These are phyloP conservation scores for Taxawa tesnikishii DNA, from an alignment of 2,329 filamentous ascomycete genomes.

Conservation along the genomic window DNA sequence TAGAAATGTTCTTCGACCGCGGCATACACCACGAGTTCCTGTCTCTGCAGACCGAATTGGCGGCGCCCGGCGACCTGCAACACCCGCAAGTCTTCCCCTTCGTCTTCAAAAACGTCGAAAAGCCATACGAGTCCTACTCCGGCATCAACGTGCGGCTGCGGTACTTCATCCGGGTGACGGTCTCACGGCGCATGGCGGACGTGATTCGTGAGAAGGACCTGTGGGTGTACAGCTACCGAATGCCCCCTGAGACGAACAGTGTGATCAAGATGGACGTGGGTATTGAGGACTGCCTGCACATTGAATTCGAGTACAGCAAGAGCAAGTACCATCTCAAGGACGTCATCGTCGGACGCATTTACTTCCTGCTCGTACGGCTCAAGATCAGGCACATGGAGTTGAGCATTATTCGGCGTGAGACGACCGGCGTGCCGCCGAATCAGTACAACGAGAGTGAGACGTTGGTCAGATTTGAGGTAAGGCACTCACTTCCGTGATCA, in stretches of 20 bases:
- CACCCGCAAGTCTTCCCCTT: constrained; percentile 98
- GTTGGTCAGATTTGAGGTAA: constrained; percentile 84
- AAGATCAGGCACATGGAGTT: constrained; percentile 99
- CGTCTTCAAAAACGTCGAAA: constrained; percentile 99
- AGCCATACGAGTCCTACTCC: constrained; percentile 99
- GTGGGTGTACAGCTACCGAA: constrained; percentile 98
- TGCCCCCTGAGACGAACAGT: constrained; percentile 95
- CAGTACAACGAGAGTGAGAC: constrained; percentile 99
- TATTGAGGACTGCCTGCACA: constrained; percentile 97
- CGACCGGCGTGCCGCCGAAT: constrained; percentile 89
- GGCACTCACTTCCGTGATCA: too few species aligned
- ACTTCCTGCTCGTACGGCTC: constrained; percentile 88
- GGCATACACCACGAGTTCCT: constrained; percentile 99
- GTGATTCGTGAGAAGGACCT: constrained; percentile 98
- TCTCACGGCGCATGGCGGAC: constrained; percentile 92
- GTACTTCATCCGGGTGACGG: constrained; percentile 95
- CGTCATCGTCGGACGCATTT: constrained; percentile 96
- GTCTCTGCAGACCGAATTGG: constrained; percentile 90
- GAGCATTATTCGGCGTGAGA: constrained; percentile 93
- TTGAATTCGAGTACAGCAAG: constrained; percentile 99
- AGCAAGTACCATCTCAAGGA: constrained; percentile 99
- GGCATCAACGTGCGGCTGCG: constrained; percentile 99
- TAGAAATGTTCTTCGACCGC: constrained; percentile 98
- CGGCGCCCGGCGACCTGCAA: constrained; percentile 91
- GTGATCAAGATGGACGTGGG: constrained; percentile 99